Evolutionary conservation across 179 eudicot genomes (phyloP), one percentile per base, ranked within the genome.

Genomic region (Spinacia oleracea): DNA sequence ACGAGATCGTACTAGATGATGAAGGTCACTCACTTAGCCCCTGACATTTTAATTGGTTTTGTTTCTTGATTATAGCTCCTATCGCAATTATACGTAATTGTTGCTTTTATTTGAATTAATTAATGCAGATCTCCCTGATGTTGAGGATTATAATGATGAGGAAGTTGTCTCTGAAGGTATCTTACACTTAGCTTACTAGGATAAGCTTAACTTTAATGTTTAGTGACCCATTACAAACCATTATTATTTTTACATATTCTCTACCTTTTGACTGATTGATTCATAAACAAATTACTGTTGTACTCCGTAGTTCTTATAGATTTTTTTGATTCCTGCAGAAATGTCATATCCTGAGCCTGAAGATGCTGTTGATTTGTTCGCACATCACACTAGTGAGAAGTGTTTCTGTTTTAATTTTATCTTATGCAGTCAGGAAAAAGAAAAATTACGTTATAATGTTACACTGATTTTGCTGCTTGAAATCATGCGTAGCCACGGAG

Each of bases 51-150:
- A 35, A 35, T 35, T 35, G n/a, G n/a, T 35, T 4, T 4, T 35
- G 2, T 35, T 2, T 35, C 4, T 35, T 35, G 40, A 35, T 51
- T 0, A 51, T 51, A 15, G 56, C 56, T 51, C 56, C n/a, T 15
- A 51, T 51, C 56, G 15, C 4, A 20, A 51, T 14, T 51, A 51
- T 2, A 16, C 5, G n/a, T 51, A 51, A 16, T 51, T 51, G 56
- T 51, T 14, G 56, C 56, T 51, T 51, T 51, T 51, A n/a, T 51
- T 35, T 35, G 2, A 35, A 35, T 35, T 35, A 35, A 15, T 14
- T 14, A 51, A 51, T 51, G 56, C 56, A 51, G 63, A 58, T 58
- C 63, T 58, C 31, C 63, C 63, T 58, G 63, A 58, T 58, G 63
- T 58, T 23, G 63, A 58, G 25, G 63, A 23, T 23, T 25, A 58